Base-by-base conservation (phyloP, 192 early-diverging fungal genomes). In the Coemansia sp. region DNA sequence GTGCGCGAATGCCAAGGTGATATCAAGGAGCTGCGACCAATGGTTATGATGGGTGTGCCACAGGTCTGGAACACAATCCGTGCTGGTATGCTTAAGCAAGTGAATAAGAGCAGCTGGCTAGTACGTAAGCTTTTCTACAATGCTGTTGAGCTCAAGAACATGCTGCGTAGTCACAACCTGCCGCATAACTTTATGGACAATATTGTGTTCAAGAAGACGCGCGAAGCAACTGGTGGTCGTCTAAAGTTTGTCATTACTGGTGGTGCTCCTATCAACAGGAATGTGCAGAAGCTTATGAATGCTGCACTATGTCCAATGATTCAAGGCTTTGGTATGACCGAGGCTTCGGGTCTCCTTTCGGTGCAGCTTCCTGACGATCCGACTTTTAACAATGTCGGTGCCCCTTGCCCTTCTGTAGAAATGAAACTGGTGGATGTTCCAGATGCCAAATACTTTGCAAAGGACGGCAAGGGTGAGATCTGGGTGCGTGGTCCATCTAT, bases 11-110 rank as follows among this genome's bases (percentile, higher is more conserved):
- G 94, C 30, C 64, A 93, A 48, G 91, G 93, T 4, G 91, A 93
- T 76, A 89, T 93, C 68, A 86, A 85, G 65, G 88, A 83, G 64
- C 85, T 93, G 64, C 78, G 83, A 23, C 91, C 91, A 8, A 87
- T 88, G 21, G 62, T 93, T 27, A 87, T 93, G 89, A 82, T 86
- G 57, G 91, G 91, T 67, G 91, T 93, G 5, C 91, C 91, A 23
- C 88, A 88, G 56, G 90, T 93, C 6, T 93, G 91, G 91, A 90
- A 91, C 68, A 86, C 88, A 22, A 98, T 98, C 69, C 87, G 94
- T 32, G 94, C 95, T 70, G 92, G 88, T 30, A 87, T 96, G 50
- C 64, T 89, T 55, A 73, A 85, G 57, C 86, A 87, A 67, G 85
- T 87, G 27, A 88, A 89, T 32, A 52, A 85, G 16, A 82, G 76